These are phyloP conservation scores for Persicaria maculosa DNA, from an alignment of 148 eudicot species.

Conservation along the genomic window DNA sequence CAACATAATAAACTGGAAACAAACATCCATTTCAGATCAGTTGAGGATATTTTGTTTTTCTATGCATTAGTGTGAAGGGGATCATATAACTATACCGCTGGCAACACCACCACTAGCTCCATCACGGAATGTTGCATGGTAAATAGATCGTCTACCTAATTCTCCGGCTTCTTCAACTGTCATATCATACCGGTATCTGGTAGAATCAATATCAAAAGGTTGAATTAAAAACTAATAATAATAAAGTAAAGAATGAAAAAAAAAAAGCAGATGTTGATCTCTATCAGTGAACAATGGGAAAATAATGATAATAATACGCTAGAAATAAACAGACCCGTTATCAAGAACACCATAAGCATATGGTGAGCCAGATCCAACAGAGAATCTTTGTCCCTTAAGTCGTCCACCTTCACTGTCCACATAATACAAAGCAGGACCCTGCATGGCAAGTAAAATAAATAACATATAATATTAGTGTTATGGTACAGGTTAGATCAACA, in stretches of 20 bases:
- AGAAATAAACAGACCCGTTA: conserved; percentile 51
- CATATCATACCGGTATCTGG: conserved; percentile 74
- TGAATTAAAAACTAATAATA: no score
- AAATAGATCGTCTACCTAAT: conserved; percentile 79
- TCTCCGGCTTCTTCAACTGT: conserved; percentile 76
- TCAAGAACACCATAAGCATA: conserved; percentile 99
- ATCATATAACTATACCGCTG: conserved; percentile 44
- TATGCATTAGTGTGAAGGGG: not conserved
- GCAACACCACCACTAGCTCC: conserved; percentile 99
- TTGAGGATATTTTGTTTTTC: not conserved
- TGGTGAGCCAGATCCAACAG: conserved; percentile 99
- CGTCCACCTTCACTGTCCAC: conserved; percentile 99
- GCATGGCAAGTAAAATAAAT: conserved; percentile 21
- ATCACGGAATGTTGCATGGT: conserved; percentile 94
- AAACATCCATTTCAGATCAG: not conserved
- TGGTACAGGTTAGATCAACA: not conserved
- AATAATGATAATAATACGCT: no score
- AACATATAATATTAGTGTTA: not conserved
- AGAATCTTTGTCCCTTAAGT: conserved; percentile 82
- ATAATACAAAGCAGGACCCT: conserved; percentile 97
- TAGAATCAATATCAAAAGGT: not conserved
- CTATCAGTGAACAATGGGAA: no score
- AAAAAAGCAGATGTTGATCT: no score
- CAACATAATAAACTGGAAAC: conserved; percentile 74
- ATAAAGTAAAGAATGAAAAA: no score